Base-by-base conservation (phyloP, 1,284 basidiomycete species). In the Melampsora occidentalis region DNA sequence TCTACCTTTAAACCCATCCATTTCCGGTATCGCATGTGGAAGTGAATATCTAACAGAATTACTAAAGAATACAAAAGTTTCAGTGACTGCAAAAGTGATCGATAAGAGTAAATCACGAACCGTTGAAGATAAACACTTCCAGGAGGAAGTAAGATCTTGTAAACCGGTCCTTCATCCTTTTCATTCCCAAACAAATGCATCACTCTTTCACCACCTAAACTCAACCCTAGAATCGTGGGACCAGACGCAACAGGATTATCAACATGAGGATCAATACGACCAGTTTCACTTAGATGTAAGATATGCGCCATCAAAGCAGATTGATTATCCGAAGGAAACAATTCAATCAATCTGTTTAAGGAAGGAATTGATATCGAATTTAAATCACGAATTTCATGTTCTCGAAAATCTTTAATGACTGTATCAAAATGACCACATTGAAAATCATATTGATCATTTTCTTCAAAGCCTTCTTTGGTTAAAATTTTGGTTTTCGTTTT, bases 81-180 rank as follows among this genome's bases (percentile, higher is more conserved):
- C n/a, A 51, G 46, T 48, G 22, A 25, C 57, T 75, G 53, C 48
- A 68, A 16, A 22, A 46, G 22, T 75, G 64, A 68, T 75, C 5
- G 49, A 28, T 53, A 28, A 49, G 49, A 72, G 51, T 10, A 48
- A 66, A 46, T 66, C 28, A 20, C 59, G 28, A 28, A 76, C 73
- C 73, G 66, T 39, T 76, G 67, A 18, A 76, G 25, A 42, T 76
- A 76, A 46, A 76, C 66, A 61, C 73, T 76, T 49, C 73, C 73
- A 25, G 59, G 57, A 28, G 57, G 42, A 16, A 76, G 51, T 25
- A 76, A 53, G n/a, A 69, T 68, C 18, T n/a, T 39, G 25, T n/a
- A 66, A 57, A 39, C 28, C 39, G 10, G 42, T 49, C 63, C n/a
- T 22, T 49, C 64, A 59, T 35, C 61, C 46, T 14, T 4, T 59